Evolutionary conservation across 2,329 filamentous ascomycete species (phyloP), one percentile per base, ranked within the genome.

Genomic region (Alternaria gansuensis): DNA sequence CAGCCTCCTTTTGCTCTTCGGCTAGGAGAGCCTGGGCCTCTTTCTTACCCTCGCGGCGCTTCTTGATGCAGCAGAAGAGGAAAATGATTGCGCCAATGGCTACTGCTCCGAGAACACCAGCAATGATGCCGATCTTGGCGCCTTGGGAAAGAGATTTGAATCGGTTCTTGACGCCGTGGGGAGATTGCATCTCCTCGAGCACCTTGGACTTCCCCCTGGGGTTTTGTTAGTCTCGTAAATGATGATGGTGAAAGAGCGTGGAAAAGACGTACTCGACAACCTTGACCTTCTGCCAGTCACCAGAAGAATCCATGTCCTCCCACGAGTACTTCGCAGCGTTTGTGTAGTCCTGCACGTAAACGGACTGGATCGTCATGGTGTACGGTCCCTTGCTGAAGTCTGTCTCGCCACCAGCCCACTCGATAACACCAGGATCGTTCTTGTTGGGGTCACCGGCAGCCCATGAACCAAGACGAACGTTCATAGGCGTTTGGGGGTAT

Each of bases 401-500:
- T 40, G 89, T 91, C 51, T 81, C 79, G 60, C 90, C 90, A 64
- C 88, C 89, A 55, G 87, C 86, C 87, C 87, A 90, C 59, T 84
- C 66, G 5, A 74, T 66, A 14, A 70, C 69, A 52, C 69, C 71
- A 14, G 65, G 63, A 34, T 69, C 63, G 66, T 78, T 78, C 62
- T 76, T 75, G 63, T 80, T 76, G 59, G 80, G 77, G 68, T 84
- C 79, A 55, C 86, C 86, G 52, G 82, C 86, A 46, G 87, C 84
- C 88, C 89, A 91, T 66, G 85, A 84, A 63, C 90, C 90, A 44
- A 92, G 77, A 77, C 87, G 88, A 70, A 92, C 75, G 75, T 88
- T 85, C 85, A 89, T 88, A 49, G 90, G 90, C 9, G 89, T 90
- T 81, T 92, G 89, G 45, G 90, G 90, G 81, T 86, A 91, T 65